phyloP scores from a whole-genome alignment of 306 rosid species.

The Prunus mongolica region DNA sequence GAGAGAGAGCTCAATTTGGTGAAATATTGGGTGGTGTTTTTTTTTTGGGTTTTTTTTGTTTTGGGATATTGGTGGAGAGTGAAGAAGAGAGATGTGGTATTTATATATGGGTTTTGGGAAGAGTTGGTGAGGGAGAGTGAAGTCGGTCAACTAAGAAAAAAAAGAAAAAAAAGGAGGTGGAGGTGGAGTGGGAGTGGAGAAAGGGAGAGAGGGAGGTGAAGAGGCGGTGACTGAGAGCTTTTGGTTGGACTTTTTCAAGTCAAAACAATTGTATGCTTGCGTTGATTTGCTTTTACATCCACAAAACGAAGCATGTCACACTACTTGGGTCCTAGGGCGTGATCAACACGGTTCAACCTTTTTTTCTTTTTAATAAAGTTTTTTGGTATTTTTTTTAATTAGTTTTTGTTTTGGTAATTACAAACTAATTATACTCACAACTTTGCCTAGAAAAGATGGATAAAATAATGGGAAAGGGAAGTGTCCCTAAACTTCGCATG shows the following conservation, averaged over 20 bases:
- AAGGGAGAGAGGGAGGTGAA: background rate
- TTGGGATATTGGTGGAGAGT: background rate
- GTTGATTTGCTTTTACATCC: background rate
- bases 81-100: background rate
- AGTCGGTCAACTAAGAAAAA: conserved; percentile 71
- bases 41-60: background rate
- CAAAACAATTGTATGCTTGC: conserved; percentile 38
- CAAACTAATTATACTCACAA: too few relatives aligned
- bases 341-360: background rate
- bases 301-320: background rate
- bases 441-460: background rate
- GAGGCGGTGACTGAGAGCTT: conserved; percentile 17
- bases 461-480: background rate
- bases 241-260: conserved; percentile 48
- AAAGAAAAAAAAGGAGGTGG: background rate
- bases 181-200: conserved; percentile 21
- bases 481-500: background rate
- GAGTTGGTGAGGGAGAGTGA: conserved; percentile 38
- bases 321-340: conserved; percentile 9
- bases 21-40: background rate
- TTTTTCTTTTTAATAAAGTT: background rate
- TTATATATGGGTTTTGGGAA: background rate
- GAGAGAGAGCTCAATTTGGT: background rate
- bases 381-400: too few relatives aligned
- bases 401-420: too few relatives aligned